Evolutionary conservation across 2,329 filamentous ascomycete genomes (phyloP).

Genomic region (Aspergillus candidus): DNA sequence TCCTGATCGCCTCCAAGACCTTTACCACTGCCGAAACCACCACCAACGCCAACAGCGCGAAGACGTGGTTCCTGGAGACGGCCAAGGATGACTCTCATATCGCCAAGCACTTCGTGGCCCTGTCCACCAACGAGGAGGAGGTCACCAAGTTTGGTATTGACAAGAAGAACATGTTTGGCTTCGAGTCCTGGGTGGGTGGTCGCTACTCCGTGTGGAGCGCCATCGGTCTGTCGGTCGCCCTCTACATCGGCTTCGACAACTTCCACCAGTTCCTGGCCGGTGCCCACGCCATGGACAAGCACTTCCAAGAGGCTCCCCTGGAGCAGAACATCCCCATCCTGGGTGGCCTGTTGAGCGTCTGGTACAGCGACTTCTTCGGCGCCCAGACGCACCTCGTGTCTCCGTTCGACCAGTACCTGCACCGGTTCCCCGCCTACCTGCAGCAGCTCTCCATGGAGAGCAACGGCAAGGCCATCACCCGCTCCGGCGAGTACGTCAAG

Average conservation of each 20-base stretch:
- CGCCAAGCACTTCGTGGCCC: conserved; percentile 96
- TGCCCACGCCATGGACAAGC: conserved; percentile 96
- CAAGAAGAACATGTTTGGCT: conserved; percentile 99
- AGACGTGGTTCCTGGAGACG: conserved; percentile 88
- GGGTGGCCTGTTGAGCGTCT: conserved; percentile 88
- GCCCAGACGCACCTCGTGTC: conserved; percentile 96
- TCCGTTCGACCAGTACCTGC: conserved; percentile 97
- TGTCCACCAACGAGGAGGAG: conserved; percentile 91
- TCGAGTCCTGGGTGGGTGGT: conserved; percentile 96
- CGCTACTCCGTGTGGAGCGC: conserved; percentile 99
- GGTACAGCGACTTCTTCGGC: conserved; percentile 98
- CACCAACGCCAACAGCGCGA: conserved; percentile 95
- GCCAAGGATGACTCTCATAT: conserved; percentile 69
- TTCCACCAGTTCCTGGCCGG: conserved; percentile 94
- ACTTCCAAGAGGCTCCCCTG: conserved; percentile 86
- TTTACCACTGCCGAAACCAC: conserved; percentile 97
- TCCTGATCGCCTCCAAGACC: conserved; percentile 97
- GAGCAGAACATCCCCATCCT: conserved; percentile 93
- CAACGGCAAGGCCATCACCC: conserved; percentile 95
- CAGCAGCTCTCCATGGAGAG: conserved; percentile 99
- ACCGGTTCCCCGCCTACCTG: conserved; percentile 97
- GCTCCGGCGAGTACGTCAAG: conserved; percentile 80
- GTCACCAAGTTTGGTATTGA: conserved; percentile 99
- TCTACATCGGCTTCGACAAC: conserved; percentile 97
- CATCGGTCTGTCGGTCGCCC: conserved; percentile 86